Conservation (phyloP, 257 asterid species). For the Schizonepeta tenuifolia region DNA sequence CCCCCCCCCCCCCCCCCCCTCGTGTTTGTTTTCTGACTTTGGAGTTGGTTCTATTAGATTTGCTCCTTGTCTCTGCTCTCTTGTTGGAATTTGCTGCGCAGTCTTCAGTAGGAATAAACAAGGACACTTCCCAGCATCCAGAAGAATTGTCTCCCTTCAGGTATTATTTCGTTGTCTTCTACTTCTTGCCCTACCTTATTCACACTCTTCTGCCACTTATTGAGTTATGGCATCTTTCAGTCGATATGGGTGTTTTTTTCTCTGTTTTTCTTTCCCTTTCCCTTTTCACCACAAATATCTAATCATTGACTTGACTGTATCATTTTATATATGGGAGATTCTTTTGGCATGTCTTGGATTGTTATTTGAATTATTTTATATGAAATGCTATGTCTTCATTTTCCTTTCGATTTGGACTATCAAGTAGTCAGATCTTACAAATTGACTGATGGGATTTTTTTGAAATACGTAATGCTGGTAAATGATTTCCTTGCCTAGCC, state of each 20-base stretch:
- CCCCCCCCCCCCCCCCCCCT: too few relatives aligned
- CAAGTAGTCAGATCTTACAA: constrained; percentile 10
- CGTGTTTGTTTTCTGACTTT: constrained; percentile 31
- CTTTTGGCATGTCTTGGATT: not conserved
- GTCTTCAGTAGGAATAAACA: constrained; percentile 74
- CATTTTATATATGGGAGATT: not conserved
- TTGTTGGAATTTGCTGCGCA: constrained; percentile 95
- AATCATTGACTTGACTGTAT: not conserved
- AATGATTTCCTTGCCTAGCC: not conserved
- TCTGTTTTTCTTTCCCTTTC: not conserved
- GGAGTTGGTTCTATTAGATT: constrained; percentile 54
- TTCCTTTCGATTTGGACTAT: not conserved
- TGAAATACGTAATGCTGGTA: not conserved
- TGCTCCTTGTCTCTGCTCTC: constrained; percentile 93
- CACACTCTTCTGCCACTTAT: not conserved
- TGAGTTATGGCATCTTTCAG: not conserved
- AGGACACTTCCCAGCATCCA: constrained; percentile 55
- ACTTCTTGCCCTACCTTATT: constrained; percentile 17
- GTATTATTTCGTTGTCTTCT: constrained; percentile 45
- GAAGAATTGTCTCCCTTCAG: constrained; percentile 78
- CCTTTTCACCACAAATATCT: not conserved
- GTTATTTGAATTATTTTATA: not conserved
- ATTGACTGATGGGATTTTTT: not conserved
- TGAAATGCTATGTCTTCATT: constrained; percentile 6
- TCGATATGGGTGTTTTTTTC: not conserved